Conservation (phyloP, 495 filamentous ascomycete species). For the Pyronema domesticum region DNA sequence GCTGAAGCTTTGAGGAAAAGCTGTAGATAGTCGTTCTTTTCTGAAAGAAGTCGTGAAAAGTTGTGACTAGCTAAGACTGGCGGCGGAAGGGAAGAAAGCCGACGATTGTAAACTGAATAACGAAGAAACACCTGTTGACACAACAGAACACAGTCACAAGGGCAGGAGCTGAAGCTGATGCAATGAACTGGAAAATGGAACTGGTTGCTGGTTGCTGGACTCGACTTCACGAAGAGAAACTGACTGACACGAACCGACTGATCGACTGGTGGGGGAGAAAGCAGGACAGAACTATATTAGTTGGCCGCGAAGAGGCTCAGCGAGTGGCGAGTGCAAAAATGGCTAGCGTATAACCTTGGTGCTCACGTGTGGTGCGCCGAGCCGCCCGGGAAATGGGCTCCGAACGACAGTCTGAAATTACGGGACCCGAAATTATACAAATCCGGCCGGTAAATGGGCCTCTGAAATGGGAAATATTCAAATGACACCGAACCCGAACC, state of each 20-base stretch:
- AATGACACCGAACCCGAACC: no score
- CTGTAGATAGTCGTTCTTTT: neutral
- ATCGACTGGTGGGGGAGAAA: neutral
- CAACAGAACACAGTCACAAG: neutral
- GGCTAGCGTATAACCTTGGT: neutral
- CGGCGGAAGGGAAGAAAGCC: neutral
- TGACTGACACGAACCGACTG: neutral
- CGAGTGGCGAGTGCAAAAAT: neutral
- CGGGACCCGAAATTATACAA: no score
- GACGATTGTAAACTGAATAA: neutral
- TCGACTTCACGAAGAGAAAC: neutral
- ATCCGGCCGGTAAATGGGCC: no score
- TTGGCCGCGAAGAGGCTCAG: neutral
- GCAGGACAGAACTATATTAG: neutral
- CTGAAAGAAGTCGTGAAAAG: neutral
- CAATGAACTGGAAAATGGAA: neutral
- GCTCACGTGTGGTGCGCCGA: neutral
- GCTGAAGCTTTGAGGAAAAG: neutral
- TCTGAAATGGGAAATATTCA: no score
- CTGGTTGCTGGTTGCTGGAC: neutral
- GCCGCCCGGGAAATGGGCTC: neutral
- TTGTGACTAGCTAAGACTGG: neutral
- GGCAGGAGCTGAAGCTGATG: neutral
- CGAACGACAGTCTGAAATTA: no score
- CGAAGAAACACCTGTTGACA: neutral